Evolutionary conservation across 495 filamentous ascomycete genomes (phyloP).

Genomic region (Penicillium bovifimosum): DNA sequence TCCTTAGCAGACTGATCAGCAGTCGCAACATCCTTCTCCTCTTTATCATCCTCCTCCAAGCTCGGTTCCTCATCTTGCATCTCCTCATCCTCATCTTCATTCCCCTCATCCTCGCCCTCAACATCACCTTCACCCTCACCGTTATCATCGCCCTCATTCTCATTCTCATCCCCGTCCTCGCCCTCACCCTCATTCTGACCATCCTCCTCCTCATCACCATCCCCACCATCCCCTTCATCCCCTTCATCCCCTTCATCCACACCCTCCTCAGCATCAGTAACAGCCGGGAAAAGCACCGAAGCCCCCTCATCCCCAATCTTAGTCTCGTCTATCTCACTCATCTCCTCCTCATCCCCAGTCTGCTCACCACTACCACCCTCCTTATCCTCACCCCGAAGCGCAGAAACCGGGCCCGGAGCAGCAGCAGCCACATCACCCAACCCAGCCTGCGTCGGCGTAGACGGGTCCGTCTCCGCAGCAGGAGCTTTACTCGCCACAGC

Average conservation of each 20-base stretch:
- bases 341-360: conserved; percentile 73
- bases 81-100: conserved; percentile 20
- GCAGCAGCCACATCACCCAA: too few species aligned
- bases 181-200: conserved; percentile 12
- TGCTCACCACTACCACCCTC: conserved; percentile 13
- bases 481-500: conserved; percentile 24
- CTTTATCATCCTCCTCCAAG: conserved; percentile 16
- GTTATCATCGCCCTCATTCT: not conserved
- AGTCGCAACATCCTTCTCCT: conserved; percentile 11
- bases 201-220: conserved; percentile 23
- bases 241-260: conserved; percentile 49
- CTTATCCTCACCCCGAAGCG: conserved; percentile 4
- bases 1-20: conserved; percentile 8
- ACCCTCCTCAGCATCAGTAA: conserved; percentile 29
- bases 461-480: conserved; percentile 20
- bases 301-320: conserved; percentile 41
- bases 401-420: conserved; percentile 15
- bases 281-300: conserved; percentile 32
- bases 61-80: conserved; percentile 19
- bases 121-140: conserved; percentile 15
- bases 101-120: conserved; percentile 10
- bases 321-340: conserved; percentile 61
- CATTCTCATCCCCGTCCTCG: conserved; percentile 7
- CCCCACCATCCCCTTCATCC: conserved; percentile 59
- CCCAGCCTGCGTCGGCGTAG: conserved; percentile 6